Evolutionary conservation across 2,329 filamentous ascomycete genomes (phyloP), one percentile per base, ranked within the genome.

Genomic region (Thermomyces lanuginosus): DNA sequence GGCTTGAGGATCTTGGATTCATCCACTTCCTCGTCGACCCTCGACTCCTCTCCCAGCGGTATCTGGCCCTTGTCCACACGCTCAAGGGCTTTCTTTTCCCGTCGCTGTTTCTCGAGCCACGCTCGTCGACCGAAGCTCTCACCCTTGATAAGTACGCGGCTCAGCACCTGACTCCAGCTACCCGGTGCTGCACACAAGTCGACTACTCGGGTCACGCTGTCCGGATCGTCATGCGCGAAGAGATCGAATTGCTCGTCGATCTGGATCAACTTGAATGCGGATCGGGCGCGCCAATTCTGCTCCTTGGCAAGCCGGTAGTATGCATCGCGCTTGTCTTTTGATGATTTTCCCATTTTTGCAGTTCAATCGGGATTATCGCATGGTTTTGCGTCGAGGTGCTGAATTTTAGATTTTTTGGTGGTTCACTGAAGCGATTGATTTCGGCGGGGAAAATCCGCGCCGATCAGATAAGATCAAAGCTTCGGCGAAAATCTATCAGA

Each of bases 271-370:
- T 98, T 98, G 63, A 93, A 98, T 6, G 89, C 89, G 39, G 83
- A 92, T 31, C 89, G 71, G 15, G 89, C 89, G 18, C 89, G 79
- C 86, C 89, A 98, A 37, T 91, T 91, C 62, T 98, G 89, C 55
- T 98, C 89, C 58, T 98, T 98, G 10, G 89, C 89, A 6, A 98
- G 77, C 28, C 89, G 72, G 48, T 98, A 98, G 58, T 98, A 98
- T 23, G 84, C 84, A 53, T 98, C 89, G 28, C 89, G 79, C 59
- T 98, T 98, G 49, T 98, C 89, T 56, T 98, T 98, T 24, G 86
- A 95, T 1, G 89, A 92, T 53, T 95, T 95, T 1, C 84, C 84
- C 84, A 92, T 92, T 9, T 28, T 35, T 28, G 27, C 17, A 23
- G 22, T 24, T 16, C 19, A 25, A n/a, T n/a, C n/a, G n/a, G n/a